Base-by-base conservation (phyloP, 2,329 filamentous ascomycete species). In the Pezizomycotina sp. region DNA sequence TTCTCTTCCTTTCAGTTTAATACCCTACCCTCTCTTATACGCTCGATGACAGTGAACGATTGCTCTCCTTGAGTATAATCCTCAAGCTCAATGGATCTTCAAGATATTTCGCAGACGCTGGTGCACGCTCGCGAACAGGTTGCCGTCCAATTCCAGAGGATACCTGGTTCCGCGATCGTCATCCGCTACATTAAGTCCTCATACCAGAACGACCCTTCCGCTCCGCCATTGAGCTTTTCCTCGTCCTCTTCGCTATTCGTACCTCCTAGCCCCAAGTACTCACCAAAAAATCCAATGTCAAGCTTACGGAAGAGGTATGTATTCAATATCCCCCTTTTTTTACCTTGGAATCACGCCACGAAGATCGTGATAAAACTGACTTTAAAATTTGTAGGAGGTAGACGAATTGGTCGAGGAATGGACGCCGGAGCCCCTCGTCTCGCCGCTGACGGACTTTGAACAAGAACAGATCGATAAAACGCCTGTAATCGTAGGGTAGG, bases 161-260 rank as follows among this genome's bases (percentile, higher is more conserved):
- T 98, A 24, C 91, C 89, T 19, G 89, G 89, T 34, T 95, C 86
- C 19, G 80, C 86, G 26, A 92, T 98, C 50, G 66, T 95, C 52
- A 71, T 92, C 50, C 80, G 89, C 46, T 98, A 98, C 60, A 83
- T 98, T 55, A 81, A 81, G 58, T 92, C 83, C 39, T 92, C 83
- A 56, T 95, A 98, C 63, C 89, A 98, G 62, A 78, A 98, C 56
- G 89, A 98, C 53, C 89, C 89, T 6, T 73, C 95, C 77, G 91
- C 35, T 92, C 82, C 34, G 82, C 81, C 24, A 81, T 98, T 49
- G 89, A 98, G 60, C 65, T 98, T 32, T 74, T 95, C 48, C 67
- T 98, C 42, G 80, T 98, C 50, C 71, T 98, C 36, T 98, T 98
- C 62, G 91, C 91, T 46, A 77, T 98, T 39, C 74, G 46, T 98